Base-by-base conservation (phyloP, 768 basidiomycete species). In the Tricholoma sp. region DNA sequence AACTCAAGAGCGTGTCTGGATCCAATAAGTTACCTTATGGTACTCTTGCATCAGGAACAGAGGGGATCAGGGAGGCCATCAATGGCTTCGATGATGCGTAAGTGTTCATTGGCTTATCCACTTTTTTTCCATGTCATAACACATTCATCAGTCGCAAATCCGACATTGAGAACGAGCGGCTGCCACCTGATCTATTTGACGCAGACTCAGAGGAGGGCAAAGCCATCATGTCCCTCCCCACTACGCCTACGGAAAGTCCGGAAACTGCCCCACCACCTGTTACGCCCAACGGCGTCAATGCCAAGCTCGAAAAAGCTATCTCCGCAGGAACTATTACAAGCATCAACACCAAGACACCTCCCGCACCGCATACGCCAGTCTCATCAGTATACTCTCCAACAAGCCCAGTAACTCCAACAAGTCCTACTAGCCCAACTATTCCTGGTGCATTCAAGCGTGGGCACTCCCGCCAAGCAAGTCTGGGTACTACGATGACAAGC, bases 131-230 rank as follows among this genome's bases (percentile, higher is more conserved):
- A 24, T 42, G 20, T 10, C 53, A 32, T 34, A 42, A 54, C 51
- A 50, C 28, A 29, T 47, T 55, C 33, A 24, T 39, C 61, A 95
- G 94, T 41, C 93, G 94, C 58, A 95, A 94, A 75, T 93, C 91
- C 44, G 97, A 98, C 77, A 98, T 98, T 62, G 96, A 98, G 74
- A 98, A 98, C 73, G 97, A 99, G 72, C 88, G 94, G 33, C 77
- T 98, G n/a, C 97, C 96, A 2, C 96, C 96, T 2, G 94, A 98
- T 13, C 79, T 99, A 15, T 89, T 93, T 68, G 95, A 98, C 65
- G 87, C 85, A 6, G 74, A 80, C 59, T 86, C 84, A 9, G 82
- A 82, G 60, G 85, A 89, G 71, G 87, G 85, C 55, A 84, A 81
- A 60, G 83, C 86, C 6, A 81, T 85, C 59, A 65, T 89, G 36